These are phyloP conservation scores for Thalassiosira mediterranea DNA, from an alignment of 352 stramenopile genomes.

Conservation along the genomic window DNA sequence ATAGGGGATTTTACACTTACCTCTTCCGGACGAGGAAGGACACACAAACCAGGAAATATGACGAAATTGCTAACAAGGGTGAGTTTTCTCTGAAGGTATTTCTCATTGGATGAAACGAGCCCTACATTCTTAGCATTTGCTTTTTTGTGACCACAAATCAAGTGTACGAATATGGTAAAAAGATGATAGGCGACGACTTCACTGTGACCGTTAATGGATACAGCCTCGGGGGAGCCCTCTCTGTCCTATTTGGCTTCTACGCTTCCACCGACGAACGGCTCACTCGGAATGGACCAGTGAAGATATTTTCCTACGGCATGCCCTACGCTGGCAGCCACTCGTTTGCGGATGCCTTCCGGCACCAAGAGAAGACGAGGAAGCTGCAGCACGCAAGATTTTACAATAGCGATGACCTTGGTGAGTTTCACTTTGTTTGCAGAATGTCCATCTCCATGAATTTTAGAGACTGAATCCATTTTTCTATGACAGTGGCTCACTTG, in stretches of 20 bases:
- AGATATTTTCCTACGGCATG: constrained; percentile 70
- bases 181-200: constrained; percentile 64
- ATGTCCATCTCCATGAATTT: background rate
- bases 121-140: background rate
- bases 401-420: constrained; percentile 62
- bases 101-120: background rate
- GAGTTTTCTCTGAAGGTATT: background rate
- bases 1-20: constrained; percentile 71
- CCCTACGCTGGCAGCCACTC: constrained; percentile 57
- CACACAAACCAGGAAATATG: constrained; percentile 70
- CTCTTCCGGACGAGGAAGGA: constrained; percentile 73
- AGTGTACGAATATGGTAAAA: constrained; percentile 62
- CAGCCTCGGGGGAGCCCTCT: constrained; percentile 64
- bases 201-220: constrained; percentile 68
- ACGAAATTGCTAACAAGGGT: constrained; percentile 69
- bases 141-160: constrained; percentile 22
- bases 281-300: constrained; percentile 71
- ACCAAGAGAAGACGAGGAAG: constrained; percentile 66
- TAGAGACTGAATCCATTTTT: background rate
- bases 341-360: constrained; percentile 61
- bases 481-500: constrained; percentile 40
- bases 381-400: constrained; percentile 64
- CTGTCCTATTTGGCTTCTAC: constrained; percentile 68
- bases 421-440: constrained; percentile 17
- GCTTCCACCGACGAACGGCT: constrained; percentile 72